Evolutionary conservation across 2,329 filamentous ascomycete genomes (phyloP).

Genomic region (Trichoderma arundinaceum): DNA sequence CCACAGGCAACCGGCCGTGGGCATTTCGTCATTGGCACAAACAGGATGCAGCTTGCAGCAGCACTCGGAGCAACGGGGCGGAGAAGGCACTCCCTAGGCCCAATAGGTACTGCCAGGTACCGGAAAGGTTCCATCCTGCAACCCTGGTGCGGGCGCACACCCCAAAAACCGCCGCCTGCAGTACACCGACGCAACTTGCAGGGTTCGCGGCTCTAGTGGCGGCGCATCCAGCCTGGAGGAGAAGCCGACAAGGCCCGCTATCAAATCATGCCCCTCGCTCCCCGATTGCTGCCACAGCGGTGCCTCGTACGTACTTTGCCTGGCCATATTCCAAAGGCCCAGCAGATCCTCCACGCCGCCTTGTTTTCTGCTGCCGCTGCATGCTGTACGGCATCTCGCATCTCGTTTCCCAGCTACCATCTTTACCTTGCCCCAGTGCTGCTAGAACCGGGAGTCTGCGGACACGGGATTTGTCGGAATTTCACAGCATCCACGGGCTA

Average conservation of each 20-base stretch:
- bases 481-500: not conserved
- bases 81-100: conserved; percentile 10
- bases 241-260: not conserved
- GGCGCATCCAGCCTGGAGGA: not conserved
- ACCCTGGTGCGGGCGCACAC: not conserved
- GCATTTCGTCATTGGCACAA: conserved; percentile 12
- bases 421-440: not conserved
- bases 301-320: not conserved
- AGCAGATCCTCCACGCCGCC: not conserved
- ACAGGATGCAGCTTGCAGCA: not conserved
- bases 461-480: not conserved
- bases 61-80: conserved; percentile 7
- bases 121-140: not conserved
- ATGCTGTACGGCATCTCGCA: not conserved
- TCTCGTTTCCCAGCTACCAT: not conserved
- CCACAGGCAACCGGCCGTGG: conserved; percentile 3
- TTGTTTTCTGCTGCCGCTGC: not conserved
- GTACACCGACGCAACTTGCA: conserved; percentile 9
- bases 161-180: not conserved
- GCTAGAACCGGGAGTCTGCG: not conserved
- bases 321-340: not conserved
- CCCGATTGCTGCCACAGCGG: not conserved
- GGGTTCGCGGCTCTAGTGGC: not conserved
- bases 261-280: conserved; percentile 19
- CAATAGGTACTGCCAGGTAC: not conserved